Percentiles rank a stretch among this genome's conserved stretches.
Conservation (phyloP, 1,284 basidiomycete genomes). For the Ceratobasidium sp. region DNA sequence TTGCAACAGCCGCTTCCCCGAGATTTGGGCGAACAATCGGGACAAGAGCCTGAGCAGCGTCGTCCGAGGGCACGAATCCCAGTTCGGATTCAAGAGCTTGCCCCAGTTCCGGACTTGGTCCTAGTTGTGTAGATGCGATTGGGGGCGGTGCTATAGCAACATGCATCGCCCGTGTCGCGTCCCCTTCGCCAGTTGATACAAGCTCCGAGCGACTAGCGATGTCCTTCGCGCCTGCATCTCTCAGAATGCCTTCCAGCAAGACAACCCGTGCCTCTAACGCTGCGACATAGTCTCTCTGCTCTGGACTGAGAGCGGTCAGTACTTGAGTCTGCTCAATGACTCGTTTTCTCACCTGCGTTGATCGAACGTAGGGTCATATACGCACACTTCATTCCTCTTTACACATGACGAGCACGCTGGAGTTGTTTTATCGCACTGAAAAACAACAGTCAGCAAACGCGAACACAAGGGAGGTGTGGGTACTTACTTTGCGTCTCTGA, state of each 20-base stretch:
- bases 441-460: neutral
- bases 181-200: neutral
- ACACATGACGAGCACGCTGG: conserved; percentile 31
- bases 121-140: neutral
- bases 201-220: neutral
- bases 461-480: neutral
- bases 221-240: conserved; percentile 12
- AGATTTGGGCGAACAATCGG: too few species aligned
- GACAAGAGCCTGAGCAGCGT: too few species aligned
- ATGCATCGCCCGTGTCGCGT: neutral
- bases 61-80: neutral
- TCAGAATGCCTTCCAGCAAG: conserved; percentile 18
- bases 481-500: conserved; percentile 23
- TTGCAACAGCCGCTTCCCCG: neutral
- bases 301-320: conserved; percentile 10
- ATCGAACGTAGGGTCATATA: conserved; percentile 24
- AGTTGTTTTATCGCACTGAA: conserved; percentile 26
- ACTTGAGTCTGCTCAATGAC: neutral
- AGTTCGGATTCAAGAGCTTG: neutral
- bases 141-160: neutral
- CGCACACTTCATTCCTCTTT: conserved; percentile 21
- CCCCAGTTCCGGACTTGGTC: neutral
- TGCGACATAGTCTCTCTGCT: conserved; percentile 36
- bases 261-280: conserved; percentile 33
- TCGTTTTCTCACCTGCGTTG: conserved; percentile 21